Evolutionary conservation across 2,329 filamentous ascomycete genomes (phyloP), one percentile per base, ranked within the genome.

Genomic region (Blastomyces silverae): DNA sequence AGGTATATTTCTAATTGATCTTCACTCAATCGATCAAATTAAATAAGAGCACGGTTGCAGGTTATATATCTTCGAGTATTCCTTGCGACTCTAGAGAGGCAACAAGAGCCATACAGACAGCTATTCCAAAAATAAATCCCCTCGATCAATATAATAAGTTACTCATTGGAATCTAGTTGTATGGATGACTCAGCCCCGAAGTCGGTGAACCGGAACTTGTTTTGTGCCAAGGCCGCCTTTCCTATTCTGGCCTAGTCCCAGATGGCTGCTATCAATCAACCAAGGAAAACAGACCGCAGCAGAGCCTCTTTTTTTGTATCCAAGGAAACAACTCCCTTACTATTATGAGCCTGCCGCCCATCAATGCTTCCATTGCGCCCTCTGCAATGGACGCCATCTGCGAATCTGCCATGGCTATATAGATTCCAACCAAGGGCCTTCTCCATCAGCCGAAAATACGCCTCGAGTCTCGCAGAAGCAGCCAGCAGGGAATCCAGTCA

Each of bases 391-490:
- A 55, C 34, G 8, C 17, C 52, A 20, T 31, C 31, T 48, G n/a
- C 39, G 8, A 48, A 57, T 61, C 46, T 58, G 60, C 63, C n/a
- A 58, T 64, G 57, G 55, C 63, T 58, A 62, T 66, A 66, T 67
- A 64, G 64, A 28, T 31, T 28, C 59, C 59, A 52, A 22, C 25
- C 8, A 34, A 48, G 17, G 28, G 25, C 28, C 25, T 17, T 62
- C 34, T 61, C 63, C 4, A 56, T 67, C 31, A 71, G 74, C 46
- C 67, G 70, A 62, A 75, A 74, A 50, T 46, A 63, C n/a, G 39
- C 71, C 59, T 66, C 72, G 48, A 70, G 67, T 52, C 77, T 78
- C 66, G 69, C 75, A 48, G 73, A 74, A 64, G 70, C 77, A 60
- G 73, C 71, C 62, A 72, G 71, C 58, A 73, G 74, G 25, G 68